Evolutionary conservation across 176 grass and related monocot genomes (phyloP).

Genomic region (Luzula sylvatica): DNA sequence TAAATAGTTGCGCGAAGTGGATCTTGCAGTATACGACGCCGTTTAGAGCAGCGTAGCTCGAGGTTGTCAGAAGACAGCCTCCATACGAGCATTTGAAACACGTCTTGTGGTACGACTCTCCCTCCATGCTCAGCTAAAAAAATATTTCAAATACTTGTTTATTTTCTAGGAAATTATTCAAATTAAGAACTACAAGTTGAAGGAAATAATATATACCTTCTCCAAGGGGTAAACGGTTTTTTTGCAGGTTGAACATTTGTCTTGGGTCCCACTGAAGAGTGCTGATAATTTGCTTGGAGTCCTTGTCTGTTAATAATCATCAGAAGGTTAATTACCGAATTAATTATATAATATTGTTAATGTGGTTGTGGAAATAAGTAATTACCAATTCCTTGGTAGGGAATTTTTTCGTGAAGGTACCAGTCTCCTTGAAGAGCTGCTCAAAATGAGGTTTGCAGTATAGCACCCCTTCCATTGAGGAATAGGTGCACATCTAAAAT

Average conservation of each 20-base stretch:
- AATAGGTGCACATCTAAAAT: slow-evolving; percentile 55
- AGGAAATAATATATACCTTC: slow-evolving; percentile 34
- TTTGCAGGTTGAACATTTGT: slow-evolving; percentile 48
- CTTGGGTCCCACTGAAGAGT: slow-evolving; percentile 48
- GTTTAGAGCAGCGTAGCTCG: slow-evolving; percentile 66
- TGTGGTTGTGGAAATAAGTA: neutral
- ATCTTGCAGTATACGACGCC: slow-evolving; percentile 93
- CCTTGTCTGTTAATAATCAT: slow-evolving; percentile 31
- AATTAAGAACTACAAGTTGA: neutral
- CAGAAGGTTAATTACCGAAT: slow-evolving; percentile 6
- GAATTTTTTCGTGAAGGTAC: slow-evolving; percentile 53
- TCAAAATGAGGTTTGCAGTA: slow-evolving; percentile 77
- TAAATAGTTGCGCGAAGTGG: slow-evolving; percentile 90
- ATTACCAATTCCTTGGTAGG: slow-evolving; percentile 49
- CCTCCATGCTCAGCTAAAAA: slow-evolving; percentile 58
- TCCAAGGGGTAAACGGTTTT: slow-evolving; percentile 54
- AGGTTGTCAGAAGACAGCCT: slow-evolving; percentile 71
- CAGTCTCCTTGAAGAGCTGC: slow-evolving; percentile 63
- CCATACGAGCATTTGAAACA: slow-evolving; percentile 94
- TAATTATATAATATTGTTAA: slow-evolving; percentile 2
- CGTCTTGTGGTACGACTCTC: slow-evolving; percentile 77
- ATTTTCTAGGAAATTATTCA: too few species aligned
- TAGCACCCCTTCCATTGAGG: slow-evolving; percentile 66
- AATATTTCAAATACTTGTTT: neutral
- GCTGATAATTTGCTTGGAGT: slow-evolving; percentile 43